These are phyloP conservation scores for Gremmenia infestans DNA, from an alignment of 2,329 filamentous ascomycete species.

Conservation along the genomic window DNA sequence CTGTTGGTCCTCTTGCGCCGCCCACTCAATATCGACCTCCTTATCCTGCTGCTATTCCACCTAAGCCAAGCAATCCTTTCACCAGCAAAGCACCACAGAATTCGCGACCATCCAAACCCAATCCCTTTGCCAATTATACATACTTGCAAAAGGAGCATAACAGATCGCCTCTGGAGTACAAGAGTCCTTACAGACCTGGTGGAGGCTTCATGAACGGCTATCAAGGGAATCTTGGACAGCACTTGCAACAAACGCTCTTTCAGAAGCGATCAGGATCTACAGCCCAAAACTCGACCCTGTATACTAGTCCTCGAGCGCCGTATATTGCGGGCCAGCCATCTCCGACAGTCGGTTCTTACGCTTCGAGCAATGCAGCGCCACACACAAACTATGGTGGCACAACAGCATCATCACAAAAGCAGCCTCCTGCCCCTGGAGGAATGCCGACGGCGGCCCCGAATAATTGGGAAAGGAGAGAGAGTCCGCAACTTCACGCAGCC, in stretches of 20 bases:
- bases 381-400: conserved; percentile 5
- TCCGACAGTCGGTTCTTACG: background rate
- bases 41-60: conserved; percentile 4
- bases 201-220: conserved; percentile 59
- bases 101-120: conserved; percentile 11
- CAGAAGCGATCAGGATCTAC: conserved; percentile 9
- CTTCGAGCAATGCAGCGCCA: conserved; percentile 3
- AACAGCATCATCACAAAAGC: conserved; percentile 8
- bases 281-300: conserved; percentile 8
- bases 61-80: conserved; percentile 25
- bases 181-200: conserved; percentile 52
- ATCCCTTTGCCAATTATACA: conserved; percentile 33
- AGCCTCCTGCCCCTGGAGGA: conserved; percentile 5
- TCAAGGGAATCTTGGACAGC: conserved; percentile 38
- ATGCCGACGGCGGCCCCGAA: conserved; percentile 5
- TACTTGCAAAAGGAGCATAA: conserved; percentile 59
- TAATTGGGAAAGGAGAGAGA: conserved; percentile 27
- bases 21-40: conserved; percentile 17
- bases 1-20: conserved; percentile 5
- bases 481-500: conserved; percentile 33
- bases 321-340: conserved; percentile 9
- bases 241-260: conserved; percentile 28
- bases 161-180: conserved; percentile 51
- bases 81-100: conserved; percentile 15
- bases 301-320: conserved; percentile 3